phyloP scores from a whole-genome alignment of 441 rosid genomes.

The Populus hybrid region DNA sequence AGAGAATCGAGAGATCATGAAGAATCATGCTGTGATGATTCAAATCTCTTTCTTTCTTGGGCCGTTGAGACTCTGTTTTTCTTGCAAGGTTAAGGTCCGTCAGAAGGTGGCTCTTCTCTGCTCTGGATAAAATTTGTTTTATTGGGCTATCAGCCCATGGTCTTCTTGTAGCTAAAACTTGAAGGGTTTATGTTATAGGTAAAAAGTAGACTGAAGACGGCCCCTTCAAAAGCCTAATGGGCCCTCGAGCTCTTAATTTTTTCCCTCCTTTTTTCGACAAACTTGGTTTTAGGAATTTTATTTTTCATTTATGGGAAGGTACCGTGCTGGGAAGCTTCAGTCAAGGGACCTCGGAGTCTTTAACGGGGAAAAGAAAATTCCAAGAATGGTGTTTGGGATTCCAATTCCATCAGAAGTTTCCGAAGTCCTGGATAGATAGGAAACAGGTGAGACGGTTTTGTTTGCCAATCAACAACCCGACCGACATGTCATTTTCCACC shows the following conservation, averaged over 20 bases:
- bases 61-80: neutral
- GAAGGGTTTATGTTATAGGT: neutral
- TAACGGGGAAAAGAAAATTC: no score
- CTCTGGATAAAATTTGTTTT: neutral
- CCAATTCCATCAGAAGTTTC: neutral
- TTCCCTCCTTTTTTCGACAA: neutral
- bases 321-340: neutral
- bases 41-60: neutral
- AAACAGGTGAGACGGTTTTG: no score
- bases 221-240: neutral
- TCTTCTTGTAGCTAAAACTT: neutral
- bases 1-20: neutral
- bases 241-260: neutral
- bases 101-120: neutral
- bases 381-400: neutral
- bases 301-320: no score
- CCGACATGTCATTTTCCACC: no score
- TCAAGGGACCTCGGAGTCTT: neutral
- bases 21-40: neutral
- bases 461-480: no score
- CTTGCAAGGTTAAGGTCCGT: neutral
- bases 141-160: neutral
- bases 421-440: no score
- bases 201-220: neutral
- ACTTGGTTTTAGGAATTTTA: neutral